phyloP scores from a whole-genome alignment of 768 basidiomycete species.

The Pleurotus citrinopileatus region DNA sequence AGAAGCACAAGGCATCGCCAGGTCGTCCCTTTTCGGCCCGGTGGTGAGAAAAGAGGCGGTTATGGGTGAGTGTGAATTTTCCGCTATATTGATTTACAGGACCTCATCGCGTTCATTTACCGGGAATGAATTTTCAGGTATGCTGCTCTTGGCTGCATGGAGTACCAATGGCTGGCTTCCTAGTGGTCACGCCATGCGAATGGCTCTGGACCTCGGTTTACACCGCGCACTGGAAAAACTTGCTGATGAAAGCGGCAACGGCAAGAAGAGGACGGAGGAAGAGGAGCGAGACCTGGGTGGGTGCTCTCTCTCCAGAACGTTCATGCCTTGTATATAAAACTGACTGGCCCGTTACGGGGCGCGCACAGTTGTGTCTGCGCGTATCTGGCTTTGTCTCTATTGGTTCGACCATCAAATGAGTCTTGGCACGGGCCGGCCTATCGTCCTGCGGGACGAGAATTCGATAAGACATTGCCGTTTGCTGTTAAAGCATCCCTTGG shows the following conservation, averaged over 20 bases:
- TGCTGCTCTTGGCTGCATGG: conserved; percentile 91
- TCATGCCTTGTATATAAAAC: conserved; percentile 8
- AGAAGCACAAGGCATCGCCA: conserved; percentile 94
- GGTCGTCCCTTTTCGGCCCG: conserved; percentile 90
- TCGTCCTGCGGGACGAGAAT: conserved; percentile 85
- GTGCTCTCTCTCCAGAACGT: conserved; percentile 16
- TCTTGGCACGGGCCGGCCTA: conserved; percentile 86
- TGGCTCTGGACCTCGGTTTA: conserved; percentile 91
- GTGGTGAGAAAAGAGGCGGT: conserved; percentile 94
- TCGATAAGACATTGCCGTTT: conserved; percentile 84
- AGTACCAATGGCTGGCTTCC: conserved; percentile 94
- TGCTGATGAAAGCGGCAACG: conserved; percentile 49
- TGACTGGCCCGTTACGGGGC: conserved; percentile 10
- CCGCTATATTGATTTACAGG: conserved; percentile 15
- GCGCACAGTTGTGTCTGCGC: conserved; percentile 75
- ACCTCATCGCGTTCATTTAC: neutral
- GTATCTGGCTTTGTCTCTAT: conserved; percentile 93
- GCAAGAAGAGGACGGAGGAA: conserved; percentile 66
- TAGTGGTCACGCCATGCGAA: conserved; percentile 93
- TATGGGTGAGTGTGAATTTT: conserved; percentile 54
- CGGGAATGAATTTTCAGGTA: conserved; percentile 66
- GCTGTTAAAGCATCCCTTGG: conserved; percentile 82
- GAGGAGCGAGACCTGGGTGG: conserved; percentile 85
- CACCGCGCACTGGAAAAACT: conserved; percentile 92
- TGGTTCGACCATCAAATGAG: conserved; percentile 85